Percentiles rank a stretch among this genome's conserved stretches.
Conservation (phyloP, 208 protist species). For the Crithidia mellificae region DNA sequence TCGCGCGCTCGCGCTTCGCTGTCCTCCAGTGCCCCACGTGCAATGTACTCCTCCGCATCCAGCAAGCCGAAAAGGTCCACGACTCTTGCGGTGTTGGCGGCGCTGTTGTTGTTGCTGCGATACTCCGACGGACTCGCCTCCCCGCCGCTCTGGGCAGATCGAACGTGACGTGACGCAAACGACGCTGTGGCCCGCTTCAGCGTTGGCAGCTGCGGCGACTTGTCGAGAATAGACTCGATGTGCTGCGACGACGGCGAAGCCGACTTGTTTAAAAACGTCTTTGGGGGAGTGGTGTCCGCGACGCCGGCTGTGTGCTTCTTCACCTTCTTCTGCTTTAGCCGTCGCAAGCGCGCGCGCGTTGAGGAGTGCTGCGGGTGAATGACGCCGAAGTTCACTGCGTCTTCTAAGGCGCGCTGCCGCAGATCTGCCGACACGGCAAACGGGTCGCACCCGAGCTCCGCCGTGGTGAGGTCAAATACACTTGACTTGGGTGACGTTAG, state of each 20-base stretch:
- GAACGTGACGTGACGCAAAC: neutral
- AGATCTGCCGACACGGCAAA: constrained; percentile 12
- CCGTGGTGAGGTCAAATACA: neutral
- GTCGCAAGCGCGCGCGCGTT: neutral
- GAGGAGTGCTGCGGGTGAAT: constrained; percentile 1
- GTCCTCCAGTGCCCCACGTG: neutral
- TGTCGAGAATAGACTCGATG: neutral
- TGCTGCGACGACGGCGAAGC: neutral
- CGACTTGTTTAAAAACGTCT: neutral
- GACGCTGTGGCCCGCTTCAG: neutral
- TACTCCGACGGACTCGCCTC: neutral
- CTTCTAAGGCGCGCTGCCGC: constrained; percentile 11
- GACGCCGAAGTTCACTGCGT: constrained; percentile 10
- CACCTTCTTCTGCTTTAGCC: neutral
- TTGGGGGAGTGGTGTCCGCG: neutral
- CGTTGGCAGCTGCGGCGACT: neutral
- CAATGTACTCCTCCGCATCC: constrained; percentile 4
- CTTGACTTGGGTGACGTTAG: too few species aligned
- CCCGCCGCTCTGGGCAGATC: neutral
- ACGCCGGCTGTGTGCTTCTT: neutral
- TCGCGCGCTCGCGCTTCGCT: constrained; percentile 15
- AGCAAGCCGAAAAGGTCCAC: neutral
- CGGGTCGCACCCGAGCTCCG: neutral
- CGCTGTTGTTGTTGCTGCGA: neutral
- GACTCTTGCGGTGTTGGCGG: neutral